These are phyloP conservation scores for Pleurotus giganteus DNA, from an alignment of 768 basidiomycete species.

Conservation along the genomic window DNA sequence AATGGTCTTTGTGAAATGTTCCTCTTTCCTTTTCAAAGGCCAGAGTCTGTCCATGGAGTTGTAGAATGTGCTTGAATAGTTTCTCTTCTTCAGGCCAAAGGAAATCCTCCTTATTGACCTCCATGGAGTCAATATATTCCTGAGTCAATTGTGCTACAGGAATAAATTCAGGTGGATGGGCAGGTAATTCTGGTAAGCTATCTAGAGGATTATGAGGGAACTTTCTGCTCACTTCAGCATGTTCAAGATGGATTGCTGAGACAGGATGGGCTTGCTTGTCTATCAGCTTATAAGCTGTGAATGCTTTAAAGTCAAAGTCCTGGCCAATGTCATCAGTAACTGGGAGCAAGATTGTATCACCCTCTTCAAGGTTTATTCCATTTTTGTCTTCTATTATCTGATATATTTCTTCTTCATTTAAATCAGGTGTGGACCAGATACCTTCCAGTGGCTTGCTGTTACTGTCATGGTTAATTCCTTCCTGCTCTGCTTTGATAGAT, in stretches of 20 bases:
- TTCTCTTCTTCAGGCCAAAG: no score
- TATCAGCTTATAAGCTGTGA: slow-evolving; percentile 16
- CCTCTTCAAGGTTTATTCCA: no score
- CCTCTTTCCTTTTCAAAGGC: slow-evolving; percentile 19
- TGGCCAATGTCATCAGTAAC: neutral
- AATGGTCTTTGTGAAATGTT: slow-evolving; percentile 18
- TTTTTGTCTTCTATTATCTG: no score
- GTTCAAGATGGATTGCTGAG: slow-evolving; percentile 19
- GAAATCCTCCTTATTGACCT: slow-evolving; percentile 17
- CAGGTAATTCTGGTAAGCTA: slow-evolving; percentile 15
- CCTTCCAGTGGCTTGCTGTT: no score
- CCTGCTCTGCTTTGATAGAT: no score
- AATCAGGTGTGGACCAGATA: no score
- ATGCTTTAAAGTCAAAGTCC: neutral
- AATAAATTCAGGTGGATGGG: slow-evolving; percentile 20
- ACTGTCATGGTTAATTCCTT: no score
- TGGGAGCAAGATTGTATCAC: neutral
- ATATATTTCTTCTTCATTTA: neutral
- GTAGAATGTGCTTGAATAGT: slow-evolving; percentile 23
- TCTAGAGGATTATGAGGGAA: slow-evolving; percentile 26
- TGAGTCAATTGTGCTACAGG: slow-evolving; percentile 10
- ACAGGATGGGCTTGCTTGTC: slow-evolving; percentile 23
- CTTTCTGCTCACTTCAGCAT: neutral
- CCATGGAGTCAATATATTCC: slow-evolving; percentile 6
- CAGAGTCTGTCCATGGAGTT: slow-evolving; percentile 20